A percentile compares a stretch with the other conserved stretches of the same genome.
Evolutionary conservation across 306 rosid species (phyloP).

Genomic region (Carpinus viminea): DNA sequence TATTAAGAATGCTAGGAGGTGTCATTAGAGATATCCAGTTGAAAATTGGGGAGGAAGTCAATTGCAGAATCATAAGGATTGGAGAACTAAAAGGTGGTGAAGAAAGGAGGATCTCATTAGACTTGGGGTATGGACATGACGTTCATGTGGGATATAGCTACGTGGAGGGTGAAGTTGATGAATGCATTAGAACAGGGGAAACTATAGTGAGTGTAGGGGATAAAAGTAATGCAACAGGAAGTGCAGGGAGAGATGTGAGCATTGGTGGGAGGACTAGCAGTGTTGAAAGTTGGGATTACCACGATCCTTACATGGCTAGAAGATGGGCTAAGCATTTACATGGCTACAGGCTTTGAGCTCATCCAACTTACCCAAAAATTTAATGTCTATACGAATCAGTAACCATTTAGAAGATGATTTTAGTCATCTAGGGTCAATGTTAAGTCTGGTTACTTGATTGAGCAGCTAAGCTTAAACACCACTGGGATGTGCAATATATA

Average conservation of each 20-base stretch:
- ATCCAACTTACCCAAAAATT: not conserved
- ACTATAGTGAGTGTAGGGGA: conserved; percentile 58
- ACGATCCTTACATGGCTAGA: conserved; percentile 93
- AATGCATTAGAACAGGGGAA: conserved; percentile 73
- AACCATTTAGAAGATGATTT: conserved; percentile 2
- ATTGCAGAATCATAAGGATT: conserved; percentile 60
- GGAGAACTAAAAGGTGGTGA: conserved; percentile 85
- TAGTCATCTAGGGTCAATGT: conserved; percentile 7
- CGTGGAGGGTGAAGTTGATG: conserved; percentile 66
- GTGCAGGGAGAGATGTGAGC: conserved; percentile 39
- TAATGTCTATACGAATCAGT: conserved; percentile 4
- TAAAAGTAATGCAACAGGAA: conserved; percentile 36
- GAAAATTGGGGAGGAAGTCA: conserved; percentile 55
- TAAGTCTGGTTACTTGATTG: not conserved
- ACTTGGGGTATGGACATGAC: conserved; percentile 53
- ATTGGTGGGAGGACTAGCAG: conserved; percentile 61
- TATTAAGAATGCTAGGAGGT: conserved; percentile 70
- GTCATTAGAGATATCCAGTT: conserved; percentile 72
- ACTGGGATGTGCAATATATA: not conserved
- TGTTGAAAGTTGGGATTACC: conserved; percentile 87
- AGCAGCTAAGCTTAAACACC: conserved; percentile 12
- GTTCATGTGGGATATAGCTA: conserved; percentile 73
- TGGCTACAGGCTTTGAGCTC: conserved; percentile 69
- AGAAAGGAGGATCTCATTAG: conserved; percentile 67
- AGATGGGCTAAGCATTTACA: conserved; percentile 98